A percentile compares a stretch with the other conserved stretches of the same genome.
These are phyloP conservation scores for Drechslerella coelobrocha DNA, from an alignment of 2,329 filamentous ascomycete genomes.

Conservation along the genomic window DNA sequence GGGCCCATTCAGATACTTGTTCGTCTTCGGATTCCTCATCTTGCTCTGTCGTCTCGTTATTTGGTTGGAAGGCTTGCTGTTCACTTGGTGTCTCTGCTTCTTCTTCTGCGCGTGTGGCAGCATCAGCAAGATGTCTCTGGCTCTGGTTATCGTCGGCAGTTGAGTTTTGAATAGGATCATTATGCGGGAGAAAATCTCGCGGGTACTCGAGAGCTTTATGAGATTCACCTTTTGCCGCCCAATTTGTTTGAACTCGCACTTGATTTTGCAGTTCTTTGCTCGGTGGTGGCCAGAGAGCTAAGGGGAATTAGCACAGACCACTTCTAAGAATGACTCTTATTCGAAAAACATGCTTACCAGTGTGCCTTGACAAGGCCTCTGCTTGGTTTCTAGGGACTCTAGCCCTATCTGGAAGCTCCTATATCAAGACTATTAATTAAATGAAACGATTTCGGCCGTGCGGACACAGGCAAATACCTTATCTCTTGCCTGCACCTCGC, in stretches of 20 bases:
- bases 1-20: constrained; percentile 12
- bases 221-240: constrained; percentile 12
- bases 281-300: constrained; percentile 46
- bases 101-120: neutral
- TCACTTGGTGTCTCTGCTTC: neutral
- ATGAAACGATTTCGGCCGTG: neutral
- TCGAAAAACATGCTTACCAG: constrained; percentile 1
- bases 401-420: constrained; percentile 24
- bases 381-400: constrained; percentile 38
- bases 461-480: constrained; percentile 3
- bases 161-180: constrained; percentile 30
- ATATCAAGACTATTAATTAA: neutral
- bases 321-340: neutral
- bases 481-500: constrained; percentile 16
- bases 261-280: constrained; percentile 38
- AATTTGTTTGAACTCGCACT: constrained; percentile 1
- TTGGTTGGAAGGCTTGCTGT: constrained; percentile 34
- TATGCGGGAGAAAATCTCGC: constrained; percentile 29
- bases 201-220: constrained; percentile 19
- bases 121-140: neutral
- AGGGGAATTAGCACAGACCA: neutral
- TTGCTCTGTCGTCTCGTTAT: constrained; percentile 5
- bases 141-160: neutral
- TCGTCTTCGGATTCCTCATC: constrained; percentile 4
- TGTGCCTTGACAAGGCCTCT: constrained; percentile 3